phyloP scores from a whole-genome alignment of 768 basidiomycete species.

The Lactarius trivialis region DNA sequence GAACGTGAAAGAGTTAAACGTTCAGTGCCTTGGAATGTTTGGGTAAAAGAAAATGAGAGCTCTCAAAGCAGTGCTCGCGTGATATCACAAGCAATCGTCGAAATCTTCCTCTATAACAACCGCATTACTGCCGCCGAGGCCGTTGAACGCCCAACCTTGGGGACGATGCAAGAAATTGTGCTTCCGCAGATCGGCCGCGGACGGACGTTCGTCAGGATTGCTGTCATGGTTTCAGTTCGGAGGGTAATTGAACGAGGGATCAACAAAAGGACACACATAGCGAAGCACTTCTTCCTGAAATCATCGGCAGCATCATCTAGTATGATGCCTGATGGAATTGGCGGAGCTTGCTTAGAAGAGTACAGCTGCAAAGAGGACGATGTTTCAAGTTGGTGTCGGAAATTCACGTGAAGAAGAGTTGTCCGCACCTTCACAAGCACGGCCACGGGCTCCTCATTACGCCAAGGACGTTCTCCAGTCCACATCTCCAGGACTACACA shows the following conservation, averaged over 20 bases:
- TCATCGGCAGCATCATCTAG: conserved; percentile 74
- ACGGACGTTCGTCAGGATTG: conserved; percentile 79
- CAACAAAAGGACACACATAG: conserved; percentile 54
- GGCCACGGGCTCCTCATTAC: conserved; percentile 78
- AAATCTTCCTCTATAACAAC: conserved; percentile 9
- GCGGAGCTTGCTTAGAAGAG: conserved; percentile 77
- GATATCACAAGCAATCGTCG: conserved; percentile 21
- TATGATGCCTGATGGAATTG: conserved; percentile 77
- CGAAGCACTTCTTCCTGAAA: conserved; percentile 85
- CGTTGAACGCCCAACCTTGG: conserved; percentile 69
- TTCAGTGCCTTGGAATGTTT: conserved; percentile 1
- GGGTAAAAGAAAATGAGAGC: conserved; percentile 11
- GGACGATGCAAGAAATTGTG: conserved; percentile 75
- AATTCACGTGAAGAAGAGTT: background rate
- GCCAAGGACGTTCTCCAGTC: conserved; percentile 95
- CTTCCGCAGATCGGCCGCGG: conserved; percentile 66
- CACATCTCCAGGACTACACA: conserved; percentile 99
- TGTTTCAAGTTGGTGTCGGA: conserved; percentile 1
- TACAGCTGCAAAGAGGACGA: conserved; percentile 53
- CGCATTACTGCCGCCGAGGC: conserved; percentile 37
- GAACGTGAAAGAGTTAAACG: conserved; percentile 8
- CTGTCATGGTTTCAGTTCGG: conserved; percentile 33
- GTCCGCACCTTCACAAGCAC: conserved; percentile 85
- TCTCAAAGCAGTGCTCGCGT: conserved; percentile 10
- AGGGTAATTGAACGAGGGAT: background rate